Percentiles rank a stretch among this genome's conserved stretches.
These are phyloP conservation scores for Colletotrichum karsti DNA, from an alignment of 2,329 filamentous ascomycete species.

Conservation along the genomic window DNA sequence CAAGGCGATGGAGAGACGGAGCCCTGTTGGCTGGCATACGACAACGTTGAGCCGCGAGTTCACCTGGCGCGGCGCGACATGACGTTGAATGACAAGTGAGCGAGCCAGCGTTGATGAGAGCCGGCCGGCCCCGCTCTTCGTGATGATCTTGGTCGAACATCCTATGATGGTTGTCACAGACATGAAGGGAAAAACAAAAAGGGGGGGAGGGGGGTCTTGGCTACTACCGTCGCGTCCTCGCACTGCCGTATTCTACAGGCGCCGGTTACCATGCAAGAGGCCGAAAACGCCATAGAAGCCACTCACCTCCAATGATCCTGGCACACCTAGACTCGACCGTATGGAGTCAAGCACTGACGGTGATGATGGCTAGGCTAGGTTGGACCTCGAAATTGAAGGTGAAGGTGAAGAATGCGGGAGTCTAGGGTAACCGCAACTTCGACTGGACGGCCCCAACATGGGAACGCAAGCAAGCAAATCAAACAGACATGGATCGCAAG, in stretches of 20 bases:
- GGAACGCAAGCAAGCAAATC: background rate
- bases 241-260: too few species aligned
- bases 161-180: too few species aligned
- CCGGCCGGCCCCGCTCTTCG: too few species aligned
- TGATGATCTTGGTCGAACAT: too few species aligned
- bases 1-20: too few species aligned
- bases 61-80: background rate
- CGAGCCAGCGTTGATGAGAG: too few species aligned
- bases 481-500: conserved; percentile 17
- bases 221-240: too few species aligned
- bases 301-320: background rate
- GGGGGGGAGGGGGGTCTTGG: too few species aligned
- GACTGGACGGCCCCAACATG: background rate
- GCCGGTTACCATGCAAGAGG: too few species aligned
- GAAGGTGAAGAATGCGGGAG: too few species aligned
- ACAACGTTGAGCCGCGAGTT: background rate
- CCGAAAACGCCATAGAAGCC: background rate
- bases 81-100: too few species aligned
- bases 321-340: background rate
- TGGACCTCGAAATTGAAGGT: background rate
- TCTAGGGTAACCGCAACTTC: background rate
- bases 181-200: too few species aligned
- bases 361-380: background rate
- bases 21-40: background rate
- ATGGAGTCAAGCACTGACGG: background rate